Conservation (phyloP, 441 rosid genomes). For the Aquilaria agallochum region DNA sequence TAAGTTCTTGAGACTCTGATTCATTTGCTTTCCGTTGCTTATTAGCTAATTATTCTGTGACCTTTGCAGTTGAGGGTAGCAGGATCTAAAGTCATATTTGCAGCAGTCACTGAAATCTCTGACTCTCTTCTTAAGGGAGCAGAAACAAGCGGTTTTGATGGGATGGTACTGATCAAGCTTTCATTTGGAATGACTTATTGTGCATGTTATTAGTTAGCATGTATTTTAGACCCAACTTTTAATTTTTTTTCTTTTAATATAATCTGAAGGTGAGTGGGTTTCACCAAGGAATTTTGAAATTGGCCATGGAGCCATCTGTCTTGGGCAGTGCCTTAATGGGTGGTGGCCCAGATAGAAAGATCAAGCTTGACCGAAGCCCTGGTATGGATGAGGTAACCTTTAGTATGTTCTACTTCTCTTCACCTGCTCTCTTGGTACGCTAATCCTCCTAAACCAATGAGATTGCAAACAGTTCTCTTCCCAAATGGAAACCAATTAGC, state of each 20-base stretch:
- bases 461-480: not conserved
- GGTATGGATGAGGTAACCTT: conserved; percentile 83
- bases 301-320: conserved; percentile 97
- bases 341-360: conserved; percentile 91
- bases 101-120: conserved; percentile 87
- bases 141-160: conserved; percentile 92
- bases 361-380: conserved; percentile 84
- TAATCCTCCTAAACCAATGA: not conserved
- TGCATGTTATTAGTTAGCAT: not conserved
- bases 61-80: conserved; percentile 74
- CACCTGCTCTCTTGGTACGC: not conserved
- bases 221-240: conserved; percentile 1
- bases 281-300: conserved; percentile 86
- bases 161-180: conserved; percentile 56
- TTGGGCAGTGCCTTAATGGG: conserved; percentile 87
- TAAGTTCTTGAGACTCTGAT: conserved; percentile 32
- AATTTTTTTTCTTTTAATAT: conserved; percentile 10
- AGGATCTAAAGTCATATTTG: conserved; percentile 87
- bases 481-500: not conserved
- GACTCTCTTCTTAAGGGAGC: conserved; percentile 91
- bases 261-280: conserved; percentile 70
- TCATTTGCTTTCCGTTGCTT: conserved; percentile 13
- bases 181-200: conserved; percentile 6
- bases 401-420: not conserved
- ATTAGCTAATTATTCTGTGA: conserved; percentile 23